phyloP scores from a whole-genome alignment of 768 basidiomycete genomes.

The Amanita inopinata region DNA sequence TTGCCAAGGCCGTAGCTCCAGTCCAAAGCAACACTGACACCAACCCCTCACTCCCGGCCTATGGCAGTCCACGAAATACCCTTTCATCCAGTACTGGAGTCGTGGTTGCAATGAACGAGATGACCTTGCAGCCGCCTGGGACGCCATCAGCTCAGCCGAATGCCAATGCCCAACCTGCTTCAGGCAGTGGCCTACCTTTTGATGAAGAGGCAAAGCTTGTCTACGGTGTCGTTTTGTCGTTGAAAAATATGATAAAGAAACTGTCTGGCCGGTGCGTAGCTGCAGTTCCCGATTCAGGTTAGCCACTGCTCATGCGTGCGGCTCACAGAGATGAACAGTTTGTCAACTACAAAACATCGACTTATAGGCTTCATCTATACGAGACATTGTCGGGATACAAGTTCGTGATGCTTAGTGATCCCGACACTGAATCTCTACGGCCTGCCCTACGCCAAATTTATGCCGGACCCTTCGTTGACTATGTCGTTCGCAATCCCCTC shows the following conservation, averaged over 20 bases:
- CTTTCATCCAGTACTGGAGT: conserved; percentile 55
- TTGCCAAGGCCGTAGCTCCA: conserved; percentile 58
- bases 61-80: conserved; percentile 56
- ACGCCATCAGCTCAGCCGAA: conserved; percentile 27
- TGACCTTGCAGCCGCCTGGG: conserved; percentile 15
- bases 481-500: conserved; percentile 88
- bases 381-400: conserved; percentile 91
- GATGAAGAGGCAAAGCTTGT: conserved; percentile 98
- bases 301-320: background rate
- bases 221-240: conserved; percentile 86
- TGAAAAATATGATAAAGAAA: conserved; percentile 94
- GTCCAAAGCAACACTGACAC: conserved; percentile 19
- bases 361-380: conserved; percentile 90
- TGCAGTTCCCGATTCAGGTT: background rate
- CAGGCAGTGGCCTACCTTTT: conserved; percentile 65
- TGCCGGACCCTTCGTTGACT: conserved; percentile 88
- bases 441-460: conserved; percentile 84
- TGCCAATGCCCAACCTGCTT: conserved; percentile 21
- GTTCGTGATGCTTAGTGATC: conserved; percentile 90
- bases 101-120: conserved; percentile 53
- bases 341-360: conserved; percentile 80
- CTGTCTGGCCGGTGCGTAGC: conserved; percentile 68
- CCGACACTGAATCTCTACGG: conserved; percentile 72
- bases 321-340: conserved; percentile 77
- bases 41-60: conserved; percentile 25